Base-by-base conservation (phyloP, 768 basidiomycete genomes). In the Lentinula sp. region DNA sequence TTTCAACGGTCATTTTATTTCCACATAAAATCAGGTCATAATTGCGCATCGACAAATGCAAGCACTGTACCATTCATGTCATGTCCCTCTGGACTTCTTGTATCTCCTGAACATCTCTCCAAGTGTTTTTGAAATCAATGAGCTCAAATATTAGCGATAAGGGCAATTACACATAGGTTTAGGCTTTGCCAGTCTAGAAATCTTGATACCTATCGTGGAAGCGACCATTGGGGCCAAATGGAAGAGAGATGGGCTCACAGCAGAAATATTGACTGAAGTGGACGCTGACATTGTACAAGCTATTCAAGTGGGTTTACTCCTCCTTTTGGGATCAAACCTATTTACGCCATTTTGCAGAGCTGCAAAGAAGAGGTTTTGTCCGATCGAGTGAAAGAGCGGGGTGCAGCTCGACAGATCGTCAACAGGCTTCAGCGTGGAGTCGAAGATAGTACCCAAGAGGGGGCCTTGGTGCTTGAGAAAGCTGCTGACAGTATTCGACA, bases 231-330 rank as follows among this genome's bases (percentile, higher is more conserved):
- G 84, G 5, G 71, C 85, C 40, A 80, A 80, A 55, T 93, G 89
- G 89, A 77, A 81, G 64, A 76, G 78, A 15, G 82, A 84, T 46
- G 81, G 85, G 21, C 75, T 78, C 60, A 80, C 86, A 76, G 81
- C 81, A 60, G 75, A 83, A 45, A 72, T 76, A 32, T 75, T 93
- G 60, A 82, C 86, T 39, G 76, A 81, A 60, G 80, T 91, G 62
- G 91, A 93, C 71, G 80, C 83, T 34, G 91, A 93, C 69, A 84
- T 93, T 61, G 84, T 84, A 61, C 91, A 93, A 72, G 91, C 89
- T 4, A 83, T 93, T 51, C 91, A 89, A 76, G 86, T 82, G 60
- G 61, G 74, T 57, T 5, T 23, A 32, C 37, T 21, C 50, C 11
- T 31, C 59, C 23, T 54, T 32, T 4, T 52, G n/a, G 9, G 2